Conservation (phyloP, 2,329 filamentous ascomycete species). For the Rutstroemia sp. region DNA sequence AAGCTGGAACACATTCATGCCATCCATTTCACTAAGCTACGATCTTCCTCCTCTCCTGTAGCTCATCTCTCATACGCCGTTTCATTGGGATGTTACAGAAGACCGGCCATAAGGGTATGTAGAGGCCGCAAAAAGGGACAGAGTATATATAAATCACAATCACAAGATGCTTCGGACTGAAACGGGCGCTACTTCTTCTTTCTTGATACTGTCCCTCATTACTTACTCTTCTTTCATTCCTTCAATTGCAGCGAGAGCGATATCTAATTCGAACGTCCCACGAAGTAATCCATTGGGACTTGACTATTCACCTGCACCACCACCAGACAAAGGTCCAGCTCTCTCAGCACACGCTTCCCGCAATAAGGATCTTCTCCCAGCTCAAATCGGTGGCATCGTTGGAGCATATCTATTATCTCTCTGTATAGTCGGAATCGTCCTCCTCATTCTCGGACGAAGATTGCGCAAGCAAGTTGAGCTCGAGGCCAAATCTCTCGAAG, state of each 20-base stretch:
- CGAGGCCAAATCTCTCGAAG: constrained; percentile 20
- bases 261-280: not conserved
- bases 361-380: constrained; percentile 61
- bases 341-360: constrained; percentile 51
- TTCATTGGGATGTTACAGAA: not conserved
- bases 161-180: constrained; percentile 9
- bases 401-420: constrained; percentile 76
- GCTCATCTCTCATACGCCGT: not conserved
- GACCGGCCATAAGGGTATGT: not conserved
- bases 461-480: constrained; percentile 30
- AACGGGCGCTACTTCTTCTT: not conserved
- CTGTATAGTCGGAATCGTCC: constrained; percentile 60
- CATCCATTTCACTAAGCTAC: not conserved
- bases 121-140: constrained; percentile 6
- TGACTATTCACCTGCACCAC: constrained; percentile 48
- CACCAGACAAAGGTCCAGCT: constrained; percentile 52
- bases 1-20: not conserved
- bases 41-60: not conserved
- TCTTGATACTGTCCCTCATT: not conserved
- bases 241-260: not conserved
- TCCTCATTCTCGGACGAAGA: constrained; percentile 55
- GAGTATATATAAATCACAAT: not conserved
- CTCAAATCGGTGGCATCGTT: constrained; percentile 76
- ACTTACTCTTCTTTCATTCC: not conserved
- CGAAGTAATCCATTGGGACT: constrained; percentile 25